Base-by-base conservation (phyloP, 2,329 filamentous ascomycete species). In the Lecanicillium sp. region DNA sequence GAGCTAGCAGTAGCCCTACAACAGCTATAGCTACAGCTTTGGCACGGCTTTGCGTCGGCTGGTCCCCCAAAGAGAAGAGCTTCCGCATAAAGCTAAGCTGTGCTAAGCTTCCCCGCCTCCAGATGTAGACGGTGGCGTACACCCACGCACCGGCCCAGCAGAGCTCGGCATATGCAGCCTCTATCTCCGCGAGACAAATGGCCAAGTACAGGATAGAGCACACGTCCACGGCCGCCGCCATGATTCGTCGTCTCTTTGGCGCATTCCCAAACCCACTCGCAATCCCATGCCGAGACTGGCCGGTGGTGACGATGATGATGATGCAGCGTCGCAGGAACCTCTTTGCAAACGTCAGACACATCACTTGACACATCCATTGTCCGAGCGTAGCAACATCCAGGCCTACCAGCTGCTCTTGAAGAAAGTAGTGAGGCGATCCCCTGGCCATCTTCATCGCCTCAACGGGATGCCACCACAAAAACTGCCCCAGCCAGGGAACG, bases 371-470 rank as follows among this genome's bases (percentile, higher is more conserved):
- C 38, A 18, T 33, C 29, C 29, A 35, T 43, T 43, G 12, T 35
- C 27, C 9, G 37, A 25, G 7, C 22, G 22, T n/a, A n/a, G n/a
- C n/a, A n/a, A n/a, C n/a, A n/a, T n/a, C n/a, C n/a, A n/a, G n/a
- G n/a, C n/a, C n/a, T n/a, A n/a, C n/a, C 22, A 25, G 37, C 27
- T 50, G 46, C 17, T 50, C 48, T 16, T 49, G 50, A 13, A 65
- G 36, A 30, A 63, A 61, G 6, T 57, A 48, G 40, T 58, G 58
- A 5, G 61, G 63, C 20, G 57, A 56, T 12, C 45, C 52, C 5
- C 48, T 47, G n/a, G 56, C 62, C 30, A 59, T 48, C 38, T 59
- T 63, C 45, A 64, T 54, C 43, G 51, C 50, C 19, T 55, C 58
- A 38, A 58, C 48, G 9, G 59, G 59, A 16, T 48, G 47, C 41